Evolutionary conservation across 495 filamentous ascomycete genomes (phyloP).

Genomic region (Talaromyces adpressus): DNA sequence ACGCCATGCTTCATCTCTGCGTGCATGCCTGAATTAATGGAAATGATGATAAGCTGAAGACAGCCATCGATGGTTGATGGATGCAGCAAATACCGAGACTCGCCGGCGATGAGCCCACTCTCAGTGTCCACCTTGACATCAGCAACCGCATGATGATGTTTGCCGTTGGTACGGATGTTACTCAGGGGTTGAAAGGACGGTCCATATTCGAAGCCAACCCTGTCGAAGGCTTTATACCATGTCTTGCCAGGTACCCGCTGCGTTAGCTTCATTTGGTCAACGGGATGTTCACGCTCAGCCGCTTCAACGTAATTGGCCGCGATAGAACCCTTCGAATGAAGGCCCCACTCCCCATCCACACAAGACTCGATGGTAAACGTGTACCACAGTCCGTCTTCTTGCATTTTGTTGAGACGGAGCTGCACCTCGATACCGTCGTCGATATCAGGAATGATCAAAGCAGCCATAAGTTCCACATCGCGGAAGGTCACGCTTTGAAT

Average conservation of each 20-base stretch:
- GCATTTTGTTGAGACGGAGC: too few species aligned
- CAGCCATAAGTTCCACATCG: conserved; percentile 19
- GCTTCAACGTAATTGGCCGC: background rate
- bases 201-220: conserved; percentile 32
- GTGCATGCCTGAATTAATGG: conserved; percentile 21
- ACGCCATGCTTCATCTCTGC: conserved; percentile 22
- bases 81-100: conserved; percentile 31
- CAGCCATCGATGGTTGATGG: conserved; percentile 26
- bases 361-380: background rate
- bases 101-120: conserved; percentile 14
- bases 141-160: conserved; percentile 8
- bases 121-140: conserved; percentile 14
- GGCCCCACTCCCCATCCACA: background rate
- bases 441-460: conserved; percentile 16
- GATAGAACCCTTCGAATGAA: conserved; percentile 6
- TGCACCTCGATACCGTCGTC: conserved; percentile 8
- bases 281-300: too few species aligned
- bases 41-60: conserved; percentile 27
- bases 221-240: conserved; percentile 19
- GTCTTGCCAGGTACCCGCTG: conserved; percentile 20
- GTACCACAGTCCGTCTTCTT: too few species aligned
- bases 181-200: conserved; percentile 25
- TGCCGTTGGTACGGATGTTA: conserved; percentile 14
- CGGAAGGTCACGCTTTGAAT: background rate
- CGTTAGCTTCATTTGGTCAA: background rate